These are phyloP conservation scores for Apophysomyces ossiformis DNA, from an alignment of 371 early-diverging fungal species.

Conservation along the genomic window DNA sequence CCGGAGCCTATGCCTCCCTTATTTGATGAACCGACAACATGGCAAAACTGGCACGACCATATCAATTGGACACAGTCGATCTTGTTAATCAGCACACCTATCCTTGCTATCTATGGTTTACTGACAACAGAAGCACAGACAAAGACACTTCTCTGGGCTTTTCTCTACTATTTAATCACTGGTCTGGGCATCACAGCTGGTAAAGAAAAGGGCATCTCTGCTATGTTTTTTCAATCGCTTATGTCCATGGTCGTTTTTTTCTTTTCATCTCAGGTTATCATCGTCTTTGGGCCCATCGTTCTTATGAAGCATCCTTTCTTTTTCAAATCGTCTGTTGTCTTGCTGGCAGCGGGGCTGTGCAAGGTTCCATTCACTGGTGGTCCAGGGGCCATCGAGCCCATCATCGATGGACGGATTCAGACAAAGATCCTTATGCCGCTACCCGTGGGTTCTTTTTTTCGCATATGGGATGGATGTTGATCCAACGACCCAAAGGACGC, in stretches of 20 bases:
- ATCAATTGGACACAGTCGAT: conserved; percentile 85
- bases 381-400: conserved; percentile 88
- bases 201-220: conserved; percentile 22
- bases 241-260: conserved; percentile 8
- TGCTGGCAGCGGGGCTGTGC: conserved; percentile 77
- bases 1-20: conserved; percentile 10
- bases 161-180: conserved; percentile 82
- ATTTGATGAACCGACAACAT: conserved; percentile 51
- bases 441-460: conserved; percentile 85
- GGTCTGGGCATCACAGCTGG: conserved; percentile 95
- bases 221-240: background rate
- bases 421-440: conserved; percentile 90
- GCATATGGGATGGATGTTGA: conserved; percentile 92
- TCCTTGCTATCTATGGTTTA: conserved; percentile 82
- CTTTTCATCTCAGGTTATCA: conserved; percentile 64
- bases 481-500: conserved; percentile 71
- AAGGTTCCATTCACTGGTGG: conserved; percentile 90
- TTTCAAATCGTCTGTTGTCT: conserved; percentile 67
- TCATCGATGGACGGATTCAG: conserved; percentile 91
- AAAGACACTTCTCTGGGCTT: conserved; percentile 78
- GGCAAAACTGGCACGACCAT: conserved; percentile 56
- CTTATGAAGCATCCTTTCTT: conserved; percentile 68
- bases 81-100: conserved; percentile 75
- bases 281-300: conserved; percentile 80
- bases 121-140: conserved; percentile 66